A percentile compares a stretch with the other conserved stretches of the same genome.
Evolutionary conservation across 2,329 filamentous ascomycete species (phyloP).

Genomic region (Lachnellula arida): DNA sequence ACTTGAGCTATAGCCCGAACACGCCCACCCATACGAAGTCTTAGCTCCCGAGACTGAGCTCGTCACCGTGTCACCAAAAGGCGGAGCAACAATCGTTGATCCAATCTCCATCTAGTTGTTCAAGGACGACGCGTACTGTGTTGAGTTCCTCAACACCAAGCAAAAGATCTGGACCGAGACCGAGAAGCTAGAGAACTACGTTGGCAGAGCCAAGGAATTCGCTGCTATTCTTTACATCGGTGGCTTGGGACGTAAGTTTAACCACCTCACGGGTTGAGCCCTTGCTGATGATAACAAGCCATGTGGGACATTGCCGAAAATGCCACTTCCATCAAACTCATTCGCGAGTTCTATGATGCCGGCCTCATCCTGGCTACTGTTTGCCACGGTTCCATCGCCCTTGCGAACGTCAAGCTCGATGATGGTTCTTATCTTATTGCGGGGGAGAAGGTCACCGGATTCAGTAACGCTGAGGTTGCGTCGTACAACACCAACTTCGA

Average conservation of each 20-base stretch:
- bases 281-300: conserved; percentile 28
- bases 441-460: conserved; percentile 54
- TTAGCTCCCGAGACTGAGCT: conserved; percentile 37
- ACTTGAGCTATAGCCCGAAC: conserved; percentile 39
- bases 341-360: conserved; percentile 55
- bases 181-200: conserved; percentile 40
- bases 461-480: conserved; percentile 49
- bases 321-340: conserved; percentile 49
- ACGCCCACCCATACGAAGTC: conserved; percentile 41
- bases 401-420: conserved; percentile 50
- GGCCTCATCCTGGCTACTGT: conserved; percentile 60
- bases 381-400: conserved; percentile 62
- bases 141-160: conserved; percentile 40
- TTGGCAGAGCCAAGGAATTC: conserved; percentile 43
- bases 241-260: conserved; percentile 47
- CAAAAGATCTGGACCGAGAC: conserved; percentile 47
- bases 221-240: conserved; percentile 53
- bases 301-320: conserved; percentile 65
- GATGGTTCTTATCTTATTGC: conserved; percentile 50
- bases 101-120: conserved; percentile 38
- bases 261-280: neutral
- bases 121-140: conserved; percentile 36
- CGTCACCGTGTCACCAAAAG: conserved; percentile 39
- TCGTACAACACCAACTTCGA: conserved; percentile 34
- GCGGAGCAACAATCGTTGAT: conserved; percentile 40